A percentile compares a stretch with the other conserved stretches of the same genome.
These are phyloP conservation scores for Suhomyces atakaporum DNA, from an alignment of 1,139 yeast genomes.

Conservation along the genomic window DNA sequence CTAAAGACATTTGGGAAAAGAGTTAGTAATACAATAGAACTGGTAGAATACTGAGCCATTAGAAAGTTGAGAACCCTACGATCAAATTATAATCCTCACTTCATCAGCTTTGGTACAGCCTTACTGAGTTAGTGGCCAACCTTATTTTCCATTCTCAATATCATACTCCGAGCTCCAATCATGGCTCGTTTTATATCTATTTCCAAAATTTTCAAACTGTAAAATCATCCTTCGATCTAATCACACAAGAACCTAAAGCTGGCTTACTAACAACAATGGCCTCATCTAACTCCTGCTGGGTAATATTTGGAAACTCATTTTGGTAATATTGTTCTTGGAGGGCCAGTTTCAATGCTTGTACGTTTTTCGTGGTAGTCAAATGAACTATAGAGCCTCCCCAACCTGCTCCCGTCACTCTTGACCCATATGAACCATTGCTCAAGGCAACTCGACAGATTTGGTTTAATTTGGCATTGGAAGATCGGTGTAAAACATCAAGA, in stretches of 20 bases:
- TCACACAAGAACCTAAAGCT: constrained; percentile 59
- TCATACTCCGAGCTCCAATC: too few species aligned
- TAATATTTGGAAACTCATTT: constrained; percentile 48
- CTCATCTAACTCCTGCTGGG: constrained; percentile 44
- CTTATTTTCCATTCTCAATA: too few species aligned
- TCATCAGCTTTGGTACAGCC: too few species aligned
- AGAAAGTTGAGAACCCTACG: too few species aligned
- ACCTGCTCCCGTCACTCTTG: constrained; percentile 80
- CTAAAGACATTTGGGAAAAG: too few species aligned
- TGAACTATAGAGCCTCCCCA: constrained; percentile 78
- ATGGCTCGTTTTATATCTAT: too few species aligned
- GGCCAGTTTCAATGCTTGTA: constrained; percentile 47
- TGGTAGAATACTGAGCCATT: too few species aligned
- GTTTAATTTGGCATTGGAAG: constrained; percentile 58
- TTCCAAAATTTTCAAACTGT: too few species aligned
- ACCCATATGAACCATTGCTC: constrained; percentile 60
- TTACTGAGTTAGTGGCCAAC: too few species aligned
- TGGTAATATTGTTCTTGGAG: constrained; percentile 53
- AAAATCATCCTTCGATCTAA: too few species aligned
- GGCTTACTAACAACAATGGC: constrained; percentile 63
- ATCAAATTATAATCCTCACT: too few species aligned
- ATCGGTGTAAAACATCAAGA: constrained; percentile 49
- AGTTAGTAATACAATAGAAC: too few species aligned
- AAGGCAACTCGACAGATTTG: constrained; percentile 55
- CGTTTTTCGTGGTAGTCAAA: constrained; percentile 51